Conservation (phyloP, 1,139 yeast genomes). For the Yamadazyma taylorii region DNA sequence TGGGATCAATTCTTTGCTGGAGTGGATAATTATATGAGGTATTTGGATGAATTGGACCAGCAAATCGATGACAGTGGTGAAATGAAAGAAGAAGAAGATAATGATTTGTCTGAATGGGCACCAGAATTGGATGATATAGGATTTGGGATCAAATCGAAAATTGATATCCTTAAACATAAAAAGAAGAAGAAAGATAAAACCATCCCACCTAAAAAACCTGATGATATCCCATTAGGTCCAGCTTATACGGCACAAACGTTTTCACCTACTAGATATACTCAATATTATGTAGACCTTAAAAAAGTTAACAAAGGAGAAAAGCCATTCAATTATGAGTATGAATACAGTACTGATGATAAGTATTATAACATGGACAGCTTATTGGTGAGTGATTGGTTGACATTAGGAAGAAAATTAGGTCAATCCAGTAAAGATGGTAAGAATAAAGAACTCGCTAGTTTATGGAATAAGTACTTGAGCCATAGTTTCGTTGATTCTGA, state of each 20-base stretch:
- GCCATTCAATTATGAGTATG: conserved; percentile 58
- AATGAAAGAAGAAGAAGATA: conserved; percentile 15
- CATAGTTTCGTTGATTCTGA: conserved; percentile 65
- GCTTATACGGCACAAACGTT: conserved; percentile 70
- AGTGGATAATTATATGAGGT: conserved; percentile 34
- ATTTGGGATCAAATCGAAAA: conserved; percentile 1
- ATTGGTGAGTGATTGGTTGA: conserved; percentile 60
- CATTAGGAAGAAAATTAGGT: conserved; percentile 55
- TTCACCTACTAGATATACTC: conserved; percentile 71
- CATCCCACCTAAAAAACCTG: conserved; percentile 66
- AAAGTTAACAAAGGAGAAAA: conserved; percentile 47
- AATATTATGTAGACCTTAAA: conserved; percentile 66
- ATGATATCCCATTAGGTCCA: conserved; percentile 60
- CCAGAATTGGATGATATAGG: conserved; percentile 11
- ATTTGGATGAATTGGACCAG: conserved; percentile 21
- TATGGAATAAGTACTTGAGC: conserved; percentile 47
- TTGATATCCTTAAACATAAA: not conserved
- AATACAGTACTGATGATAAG: conserved; percentile 65
- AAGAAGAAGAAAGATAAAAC: conserved; percentile 52
- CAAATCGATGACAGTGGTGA: not conserved
- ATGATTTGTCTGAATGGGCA: conserved; percentile 4
- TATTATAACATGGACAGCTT: conserved; percentile 56
- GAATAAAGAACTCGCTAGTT: conserved; percentile 17
- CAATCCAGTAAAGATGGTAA: conserved; percentile 27
- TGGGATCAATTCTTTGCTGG: conserved; percentile 60